Base-by-base conservation (phyloP, 2,329 filamentous ascomycete species). In the Fusarium sp. region DNA sequence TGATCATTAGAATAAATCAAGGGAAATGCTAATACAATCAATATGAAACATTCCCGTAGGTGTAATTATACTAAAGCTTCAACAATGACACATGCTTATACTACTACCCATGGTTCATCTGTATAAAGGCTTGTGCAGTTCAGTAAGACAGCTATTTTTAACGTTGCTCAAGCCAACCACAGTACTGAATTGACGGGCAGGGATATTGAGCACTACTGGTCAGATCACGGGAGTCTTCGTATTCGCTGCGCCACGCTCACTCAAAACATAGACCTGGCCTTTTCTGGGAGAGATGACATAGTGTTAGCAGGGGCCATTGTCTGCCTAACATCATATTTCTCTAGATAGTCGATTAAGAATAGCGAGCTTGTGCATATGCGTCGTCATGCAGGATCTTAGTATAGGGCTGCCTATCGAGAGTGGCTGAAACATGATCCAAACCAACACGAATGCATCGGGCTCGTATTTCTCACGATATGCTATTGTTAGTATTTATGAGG, bases 191-290 rank as follows among this genome's bases (percentile, higher is more conserved):
- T 47, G 13, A 4, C 22, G 2, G 51, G 3, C 60, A 63, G 33
- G 51, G 60, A 5, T 63, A 20, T 20, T 45, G 38, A 24, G 24
- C 45, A 26, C 17, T 41, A 36, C 22, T 56, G 13, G 54, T 20
- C 28, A 42, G 20, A 31, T 49, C 31, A 49, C 41, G 55, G n/a
- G 33, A 35, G 20, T 35, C 36, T 58, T 58, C 51, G 60, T 63
- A 58, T 63, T 63, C 39, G 36, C 52, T 63, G 52, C 60, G 60
- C 60, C 60, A 63, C 60, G 36, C 55, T 49, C 15, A 22, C n/a
- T 61, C 24, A n/a, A 20, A 35, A 12, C 20, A 18, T n/a, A 33
- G 10, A 14, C 9, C 28, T 36, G 11, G 33, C 33, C 9, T 11
- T 45, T 59, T n/a, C 18, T 57, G 3, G n/a, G 33, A 59, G 17